phyloP scores from a whole-genome alignment of 164 flowering plant species.

The Berberis vulgaris region DNA sequence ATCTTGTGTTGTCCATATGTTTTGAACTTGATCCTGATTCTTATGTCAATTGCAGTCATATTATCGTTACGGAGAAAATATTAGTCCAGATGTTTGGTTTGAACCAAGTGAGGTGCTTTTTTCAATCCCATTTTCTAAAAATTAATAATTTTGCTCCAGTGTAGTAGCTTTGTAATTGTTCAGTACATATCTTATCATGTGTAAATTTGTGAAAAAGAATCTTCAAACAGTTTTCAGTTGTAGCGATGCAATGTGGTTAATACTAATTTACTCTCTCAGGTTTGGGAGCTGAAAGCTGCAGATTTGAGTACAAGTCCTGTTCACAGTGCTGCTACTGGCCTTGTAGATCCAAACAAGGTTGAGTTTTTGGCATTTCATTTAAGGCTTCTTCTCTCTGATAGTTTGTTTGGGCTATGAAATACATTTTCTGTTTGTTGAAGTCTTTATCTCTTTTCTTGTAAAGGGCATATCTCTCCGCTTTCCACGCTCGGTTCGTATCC shows the following conservation, averaged over 20 bases:
- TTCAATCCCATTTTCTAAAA: no score
- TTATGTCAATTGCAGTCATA: no score
- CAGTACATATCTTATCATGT: background rate
- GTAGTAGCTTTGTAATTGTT: no score
- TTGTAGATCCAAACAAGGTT: slow-evolving; percentile 79
- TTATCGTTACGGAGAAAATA: no score
- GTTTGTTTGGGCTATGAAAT: background rate
- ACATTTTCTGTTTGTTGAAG: background rate
- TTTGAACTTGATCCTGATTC: no score
- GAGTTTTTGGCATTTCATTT: background rate
- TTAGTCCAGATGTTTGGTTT: no score
- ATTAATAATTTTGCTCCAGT: no score
- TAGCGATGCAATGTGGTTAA: background rate
- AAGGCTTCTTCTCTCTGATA: background rate
- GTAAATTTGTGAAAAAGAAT: background rate
- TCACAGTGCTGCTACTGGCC: slow-evolving; percentile 76
- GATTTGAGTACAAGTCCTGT: slow-evolving; percentile 95
- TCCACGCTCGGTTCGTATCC: slow-evolving; percentile 72
- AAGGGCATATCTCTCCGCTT: slow-evolving; percentile 96
- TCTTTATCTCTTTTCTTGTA: background rate
- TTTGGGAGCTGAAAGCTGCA: slow-evolving; percentile 99
- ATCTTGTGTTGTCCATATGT: no score
- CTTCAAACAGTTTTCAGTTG: background rate
- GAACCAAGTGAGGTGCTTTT: no score
- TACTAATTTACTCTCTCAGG: slow-evolving; percentile 30